Percentiles rank a stretch among this genome's conserved stretches.
Evolutionary conservation across 2,329 filamentous ascomycete genomes (phyloP).

Genomic region (Fusarium sp.): DNA sequence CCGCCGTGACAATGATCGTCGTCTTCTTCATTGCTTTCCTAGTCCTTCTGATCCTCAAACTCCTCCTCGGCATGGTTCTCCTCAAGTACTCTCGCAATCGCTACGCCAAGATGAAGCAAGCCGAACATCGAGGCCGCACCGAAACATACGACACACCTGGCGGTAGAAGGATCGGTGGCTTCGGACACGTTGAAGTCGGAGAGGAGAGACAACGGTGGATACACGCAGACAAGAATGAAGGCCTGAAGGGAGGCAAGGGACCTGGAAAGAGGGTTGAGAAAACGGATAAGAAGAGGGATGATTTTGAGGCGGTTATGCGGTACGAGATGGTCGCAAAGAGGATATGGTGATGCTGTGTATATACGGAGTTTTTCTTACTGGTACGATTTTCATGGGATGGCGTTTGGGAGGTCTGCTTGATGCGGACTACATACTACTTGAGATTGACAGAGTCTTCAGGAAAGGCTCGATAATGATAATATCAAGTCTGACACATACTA

Average conservation of each 20-base stretch:
- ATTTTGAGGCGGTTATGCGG: conserved; percentile 76
- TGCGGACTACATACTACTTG: not conserved
- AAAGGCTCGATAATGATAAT: not conserved
- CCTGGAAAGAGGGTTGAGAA: conserved; percentile 67
- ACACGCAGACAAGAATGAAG: conserved; percentile 85
- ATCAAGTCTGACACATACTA: not conserved
- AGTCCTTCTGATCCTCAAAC: conserved; percentile 84
- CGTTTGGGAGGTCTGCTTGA: not conserved
- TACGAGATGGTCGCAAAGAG: conserved; percentile 98
- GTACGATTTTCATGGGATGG: conserved; percentile 6
- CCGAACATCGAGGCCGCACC: conserved; percentile 66
- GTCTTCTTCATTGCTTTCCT: conserved; percentile 89
- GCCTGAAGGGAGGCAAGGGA: conserved; percentile 64
- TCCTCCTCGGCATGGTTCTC: conserved; percentile 89
- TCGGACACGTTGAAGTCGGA: conserved; percentile 86
- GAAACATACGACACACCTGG: conserved; percentile 74
- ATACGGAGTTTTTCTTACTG: conserved; percentile 7
- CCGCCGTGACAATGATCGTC: conserved; percentile 82
- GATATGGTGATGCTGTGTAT: conserved; percentile 77
- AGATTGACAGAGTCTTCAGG: not conserved
- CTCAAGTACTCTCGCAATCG: conserved; percentile 82
- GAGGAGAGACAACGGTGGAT: conserved; percentile 90
- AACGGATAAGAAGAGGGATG: conserved; percentile 60
- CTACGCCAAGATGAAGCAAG: conserved; percentile 83
- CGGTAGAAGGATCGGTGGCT: conserved; percentile 80